Percentiles rank a stretch among this genome's conserved stretches.
Evolutionary conservation across 345 rosid species (phyloP).

Genomic region (Ceriops tagal): DNA sequence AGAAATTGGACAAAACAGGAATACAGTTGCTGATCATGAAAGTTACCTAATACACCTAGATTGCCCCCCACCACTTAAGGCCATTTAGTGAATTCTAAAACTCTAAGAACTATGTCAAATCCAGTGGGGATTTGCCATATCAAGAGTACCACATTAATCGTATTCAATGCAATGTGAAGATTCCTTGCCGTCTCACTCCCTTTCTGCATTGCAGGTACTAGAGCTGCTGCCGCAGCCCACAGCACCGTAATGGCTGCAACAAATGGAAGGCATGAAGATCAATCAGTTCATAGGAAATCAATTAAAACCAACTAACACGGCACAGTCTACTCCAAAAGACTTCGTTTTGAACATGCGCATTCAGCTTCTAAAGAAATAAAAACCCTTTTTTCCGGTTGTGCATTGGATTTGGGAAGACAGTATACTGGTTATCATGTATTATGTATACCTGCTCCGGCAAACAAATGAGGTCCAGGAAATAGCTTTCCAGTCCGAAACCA

Average conservation of each 20-base stretch:
- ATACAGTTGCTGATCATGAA: background rate
- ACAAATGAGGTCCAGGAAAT: slow-evolving; percentile 98
- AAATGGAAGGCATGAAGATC: slow-evolving; percentile 8
- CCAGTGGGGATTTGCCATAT: slow-evolving; percentile 86
- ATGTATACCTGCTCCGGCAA: slow-evolving; percentile 70
- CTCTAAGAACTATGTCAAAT: slow-evolving; percentile 68
- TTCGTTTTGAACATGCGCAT: background rate
- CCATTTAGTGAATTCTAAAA: slow-evolving; percentile 84
- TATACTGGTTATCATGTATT: slow-evolving; percentile 1
- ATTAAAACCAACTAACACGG: too few species aligned
- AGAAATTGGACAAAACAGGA: background rate
- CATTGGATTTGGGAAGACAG: background rate
- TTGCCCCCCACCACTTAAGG: slow-evolving; percentile 37
- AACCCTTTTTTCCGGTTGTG: background rate
- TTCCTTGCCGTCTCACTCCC: slow-evolving; percentile 77
- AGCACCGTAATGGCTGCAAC: slow-evolving; percentile 63
- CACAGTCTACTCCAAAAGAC: too few species aligned
- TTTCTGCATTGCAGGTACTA: slow-evolving; percentile 89
- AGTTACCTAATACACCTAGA: background rate
- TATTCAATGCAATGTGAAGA: slow-evolving; percentile 79
- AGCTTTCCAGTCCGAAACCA: slow-evolving; percentile 83
- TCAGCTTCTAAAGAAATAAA: background rate
- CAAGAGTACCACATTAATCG: slow-evolving; percentile 62
- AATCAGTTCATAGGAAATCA: background rate
- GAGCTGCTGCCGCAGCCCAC: slow-evolving; percentile 80